Evolutionary conservation across 2,329 filamentous ascomycete species (phyloP), one percentile per base, ranked within the genome.

Genomic region (Pseudocercospora musae): DNA sequence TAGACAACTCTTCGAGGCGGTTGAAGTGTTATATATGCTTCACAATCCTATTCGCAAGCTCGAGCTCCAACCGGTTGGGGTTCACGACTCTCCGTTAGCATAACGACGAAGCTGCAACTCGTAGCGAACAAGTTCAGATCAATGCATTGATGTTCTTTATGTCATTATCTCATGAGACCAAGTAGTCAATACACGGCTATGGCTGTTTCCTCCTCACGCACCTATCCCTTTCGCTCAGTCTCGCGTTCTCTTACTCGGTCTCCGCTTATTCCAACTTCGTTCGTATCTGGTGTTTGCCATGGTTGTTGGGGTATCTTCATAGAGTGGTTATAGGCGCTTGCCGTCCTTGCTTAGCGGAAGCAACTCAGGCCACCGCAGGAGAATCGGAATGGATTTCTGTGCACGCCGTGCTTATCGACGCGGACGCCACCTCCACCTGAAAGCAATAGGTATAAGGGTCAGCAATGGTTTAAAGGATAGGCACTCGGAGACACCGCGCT

Each of bases 351-450:
- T 53, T 44, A 63, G 27, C 62, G 62, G 74, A 84, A 85, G 73
- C 83, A 85, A 72, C 78, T 82, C 69, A 84, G 79, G 46, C 78
- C 77, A 49, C 82, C 81, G 65, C 78, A 74, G 33, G 78, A 78
- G 70, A 84, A 77, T 42, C 81, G 76, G 71, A 82, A 84, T 5
- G 82, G 80, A 25, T 81, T 81, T 57, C 80, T 76, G 42, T 78
- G 78, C 1, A 80, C 74, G 57, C 83, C 83, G 68, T 84, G 78
- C 68, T 79, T 79, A 74, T 84, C 81, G 62, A 81, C 81, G 10
- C 80, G 75, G 57, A 85, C 71, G 63, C 80, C 82, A 37, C 80
- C 83, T 58, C 78, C 78, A 60, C n/a, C n/a, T n/a, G n/a, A n/a
- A n/a, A n/a, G n/a, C n/a, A n/a, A n/a, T n/a, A n/a, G n/a, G n/a